A percentile compares a stretch with the other conserved stretches of the same genome.
Evolutionary conservation across 2,329 filamentous ascomycete genomes (phyloP).

Genomic region (Ceratocystis papillata): DNA sequence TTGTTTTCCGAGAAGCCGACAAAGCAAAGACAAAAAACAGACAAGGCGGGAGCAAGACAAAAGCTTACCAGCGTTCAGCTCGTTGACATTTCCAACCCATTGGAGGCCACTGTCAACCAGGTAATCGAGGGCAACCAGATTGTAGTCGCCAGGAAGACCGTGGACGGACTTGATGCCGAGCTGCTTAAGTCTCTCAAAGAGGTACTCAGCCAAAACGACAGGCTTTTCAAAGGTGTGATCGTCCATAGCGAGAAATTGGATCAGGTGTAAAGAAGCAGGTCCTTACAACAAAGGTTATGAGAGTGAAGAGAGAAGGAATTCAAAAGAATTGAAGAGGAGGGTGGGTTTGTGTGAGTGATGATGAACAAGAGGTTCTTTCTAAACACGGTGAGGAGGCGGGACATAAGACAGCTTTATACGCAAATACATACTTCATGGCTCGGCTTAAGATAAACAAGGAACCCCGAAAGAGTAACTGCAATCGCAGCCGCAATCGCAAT

Average conservation of each 20-base stretch:
- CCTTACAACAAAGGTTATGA: neutral
- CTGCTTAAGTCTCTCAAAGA: conserved; percentile 54
- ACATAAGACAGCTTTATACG: conserved; percentile 19
- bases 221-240: conserved; percentile 35
- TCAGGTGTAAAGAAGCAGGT: conserved; percentile 3
- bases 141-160: conserved; percentile 64
- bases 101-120: conserved; percentile 46
- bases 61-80: conserved; percentile 57
- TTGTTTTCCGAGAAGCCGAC: neutral
- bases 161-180: conserved; percentile 55
- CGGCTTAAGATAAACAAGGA: conserved; percentile 6
- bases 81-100: conserved; percentile 61
- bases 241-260: conserved; percentile 4
- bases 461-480: conserved; percentile 3
- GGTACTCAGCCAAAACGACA: conserved; percentile 54
- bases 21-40: neutral
- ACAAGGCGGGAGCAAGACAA: conserved; percentile 21
- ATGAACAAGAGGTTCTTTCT: neutral
- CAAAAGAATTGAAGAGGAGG: neutral
- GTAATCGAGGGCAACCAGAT: conserved; percentile 58
- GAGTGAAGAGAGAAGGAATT: neutral
- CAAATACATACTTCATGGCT: neutral
- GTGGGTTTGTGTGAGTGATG: neutral
- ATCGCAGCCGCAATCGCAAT: conserved; percentile 4
- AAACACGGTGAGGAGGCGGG: neutral